phyloP scores from a whole-genome alignment of 2,329 filamentous ascomycete species.

The Colletotrichum limetticola region DNA sequence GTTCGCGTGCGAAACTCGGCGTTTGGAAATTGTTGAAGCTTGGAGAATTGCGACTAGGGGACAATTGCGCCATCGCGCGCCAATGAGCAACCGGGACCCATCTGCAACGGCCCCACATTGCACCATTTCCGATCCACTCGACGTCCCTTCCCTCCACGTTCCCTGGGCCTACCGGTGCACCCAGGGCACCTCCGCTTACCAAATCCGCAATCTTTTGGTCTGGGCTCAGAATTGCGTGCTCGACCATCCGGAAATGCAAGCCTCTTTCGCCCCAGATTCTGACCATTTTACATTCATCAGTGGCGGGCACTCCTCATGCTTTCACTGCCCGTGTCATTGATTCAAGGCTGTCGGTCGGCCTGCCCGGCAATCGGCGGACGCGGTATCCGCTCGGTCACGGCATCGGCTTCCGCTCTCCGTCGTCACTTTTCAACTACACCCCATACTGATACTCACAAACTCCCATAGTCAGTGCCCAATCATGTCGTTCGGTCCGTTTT shows the following conservation, averaged over 20 bases:
- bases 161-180: background rate
- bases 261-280: constrained; percentile 19
- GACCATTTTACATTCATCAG: constrained; percentile 20
- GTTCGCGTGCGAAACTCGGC: constrained; percentile 34
- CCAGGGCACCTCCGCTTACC: constrained; percentile 20
- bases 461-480: background rate
- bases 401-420: constrained; percentile 26
- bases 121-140: constrained; percentile 32
- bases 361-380: constrained; percentile 22
- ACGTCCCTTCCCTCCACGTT: constrained; percentile 6
- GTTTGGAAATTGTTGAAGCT: constrained; percentile 35
- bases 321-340: background rate
- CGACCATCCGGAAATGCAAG: constrained; percentile 27
- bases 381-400: constrained; percentile 33
- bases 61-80: constrained; percentile 35
- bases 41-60: constrained; percentile 30
- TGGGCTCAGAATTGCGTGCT: constrained; percentile 32
- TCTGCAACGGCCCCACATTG: constrained; percentile 26
- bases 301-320: constrained; percentile 6
- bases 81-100: constrained; percentile 3
- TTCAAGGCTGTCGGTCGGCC: constrained; percentile 27
- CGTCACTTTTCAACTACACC: constrained; percentile 5
- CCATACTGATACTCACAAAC: no score
- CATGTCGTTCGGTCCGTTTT: no score
- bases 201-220: constrained; percentile 19